phyloP scores from a whole-genome alignment of 2,329 filamentous ascomycete species.

The Rutstroemia sydowiana region DNA sequence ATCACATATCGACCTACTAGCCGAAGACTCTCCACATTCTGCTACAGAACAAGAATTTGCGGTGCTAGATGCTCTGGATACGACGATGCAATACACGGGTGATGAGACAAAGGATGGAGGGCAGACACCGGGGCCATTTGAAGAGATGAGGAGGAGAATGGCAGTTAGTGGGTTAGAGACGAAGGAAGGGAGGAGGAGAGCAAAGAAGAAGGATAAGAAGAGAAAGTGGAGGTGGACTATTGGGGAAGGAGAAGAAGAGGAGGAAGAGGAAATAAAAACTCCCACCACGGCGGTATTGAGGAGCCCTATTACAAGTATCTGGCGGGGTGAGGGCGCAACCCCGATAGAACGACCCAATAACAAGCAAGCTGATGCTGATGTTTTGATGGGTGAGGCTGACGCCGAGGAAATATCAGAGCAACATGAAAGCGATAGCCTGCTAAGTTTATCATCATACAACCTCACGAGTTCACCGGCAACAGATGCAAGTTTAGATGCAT shows the following conservation, averaged over 20 bases:
- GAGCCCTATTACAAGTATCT: constrained; percentile 21
- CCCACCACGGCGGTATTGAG: constrained; percentile 20
- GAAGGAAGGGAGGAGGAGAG: constrained; percentile 37
- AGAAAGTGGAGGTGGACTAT: constrained; percentile 62
- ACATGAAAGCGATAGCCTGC: not conserved
- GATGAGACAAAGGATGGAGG: constrained; percentile 53
- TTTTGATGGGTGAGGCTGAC: not conserved
- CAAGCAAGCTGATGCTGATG: not conserved
- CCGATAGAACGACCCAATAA: not conserved
- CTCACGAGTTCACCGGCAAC: not conserved
- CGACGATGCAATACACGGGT: constrained; percentile 43
- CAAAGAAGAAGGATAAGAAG: constrained; percentile 49
- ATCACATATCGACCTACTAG: constrained; percentile 56
- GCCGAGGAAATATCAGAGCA: not conserved
- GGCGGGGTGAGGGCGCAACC: not conserved
- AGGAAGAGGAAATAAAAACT: constrained; percentile 28
- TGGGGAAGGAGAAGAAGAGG: constrained; percentile 32
- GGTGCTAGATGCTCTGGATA: constrained; percentile 40
- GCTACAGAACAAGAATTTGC: constrained; percentile 21
- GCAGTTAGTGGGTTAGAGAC: constrained; percentile 33
- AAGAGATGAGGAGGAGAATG: constrained; percentile 54
- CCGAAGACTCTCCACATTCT: constrained; percentile 39
- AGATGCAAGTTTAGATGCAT: not conserved
- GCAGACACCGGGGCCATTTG: constrained; percentile 55
- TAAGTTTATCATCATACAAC: not conserved